Evolutionary conservation across 305 asterid genomes (phyloP).

Genomic region (Fraxinus ornus): DNA sequence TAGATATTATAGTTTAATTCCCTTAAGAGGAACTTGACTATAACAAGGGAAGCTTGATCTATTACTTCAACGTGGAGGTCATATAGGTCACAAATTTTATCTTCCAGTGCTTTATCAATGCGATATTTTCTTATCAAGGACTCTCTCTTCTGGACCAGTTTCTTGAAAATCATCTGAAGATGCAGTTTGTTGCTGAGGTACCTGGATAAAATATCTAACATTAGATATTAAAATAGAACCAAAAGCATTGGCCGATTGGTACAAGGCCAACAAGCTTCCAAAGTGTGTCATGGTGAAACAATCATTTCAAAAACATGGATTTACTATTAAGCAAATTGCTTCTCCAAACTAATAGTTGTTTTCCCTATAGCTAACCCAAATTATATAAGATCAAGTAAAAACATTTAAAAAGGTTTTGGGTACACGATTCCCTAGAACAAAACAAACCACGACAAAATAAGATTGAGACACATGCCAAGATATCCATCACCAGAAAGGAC

Average conservation of each 20-base stretch:
- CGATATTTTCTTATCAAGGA: conserved; percentile 59
- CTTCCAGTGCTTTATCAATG: conserved; percentile 75
- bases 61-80: conserved; percentile 74
- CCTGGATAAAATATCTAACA: conserved; percentile 42
- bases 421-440: not conserved
- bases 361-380: not conserved
- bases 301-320: not conserved
- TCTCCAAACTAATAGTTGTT: not conserved
- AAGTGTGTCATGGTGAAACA: not conserved
- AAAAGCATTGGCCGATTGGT: conserved; percentile 8
- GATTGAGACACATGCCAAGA: not conserved
- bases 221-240: conserved; percentile 17
- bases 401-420: not conserved
- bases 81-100: conserved; percentile 78
- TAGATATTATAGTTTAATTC: conserved; percentile 13
- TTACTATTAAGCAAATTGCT: not conserved
- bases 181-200: conserved; percentile 53
- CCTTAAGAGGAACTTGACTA: not conserved
- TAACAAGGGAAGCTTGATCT: conserved; percentile 15
- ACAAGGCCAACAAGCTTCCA: conserved; percentile 8
- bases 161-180: conserved; percentile 72
- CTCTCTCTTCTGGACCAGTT: conserved; percentile 62
- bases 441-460: not conserved
- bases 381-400: not conserved
- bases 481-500: not conserved